Conservation (phyloP, 768 basidiomycete genomes). For the Leccinum subtestaceum region DNA sequence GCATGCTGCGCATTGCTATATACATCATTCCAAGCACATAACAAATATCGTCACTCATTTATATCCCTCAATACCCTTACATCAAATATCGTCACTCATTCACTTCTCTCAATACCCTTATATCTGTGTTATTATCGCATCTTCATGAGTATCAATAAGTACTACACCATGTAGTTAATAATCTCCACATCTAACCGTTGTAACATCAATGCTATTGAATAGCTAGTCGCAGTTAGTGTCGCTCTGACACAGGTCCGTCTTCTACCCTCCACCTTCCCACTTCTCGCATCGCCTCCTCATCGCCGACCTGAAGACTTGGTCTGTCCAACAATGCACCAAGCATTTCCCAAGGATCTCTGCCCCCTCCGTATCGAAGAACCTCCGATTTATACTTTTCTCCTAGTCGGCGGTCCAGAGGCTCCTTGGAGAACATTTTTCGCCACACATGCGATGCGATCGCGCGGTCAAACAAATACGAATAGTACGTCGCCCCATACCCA, state of each 20-base stretch:
- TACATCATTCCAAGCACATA: neutral
- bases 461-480: conserved; percentile 94
- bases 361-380: conserved; percentile 80
- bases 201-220: conserved; percentile 3
- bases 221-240: conserved; percentile 42
- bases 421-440: conserved; percentile 62
- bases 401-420: conserved; percentile 66
- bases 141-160: neutral
- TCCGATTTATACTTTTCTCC: conserved; percentile 83
- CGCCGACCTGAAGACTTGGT: conserved; percentile 67
- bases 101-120: neutral
- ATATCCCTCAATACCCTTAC: neutral
- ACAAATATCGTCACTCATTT: neutral
- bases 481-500: conserved; percentile 97
- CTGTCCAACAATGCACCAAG: conserved; percentile 65
- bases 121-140: conserved; percentile 1
- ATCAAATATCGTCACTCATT: neutral
- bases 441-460: conserved; percentile 95
- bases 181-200: neutral
- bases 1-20: neutral
- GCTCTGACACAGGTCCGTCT: conserved; percentile 59
- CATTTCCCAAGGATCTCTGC: conserved; percentile 93
- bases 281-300: conserved; percentile 79
- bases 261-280: conserved; percentile 90
- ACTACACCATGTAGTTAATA: neutral